Conservation (phyloP, 257 asterid species). For the Fraxinus quadrangulata region DNA sequence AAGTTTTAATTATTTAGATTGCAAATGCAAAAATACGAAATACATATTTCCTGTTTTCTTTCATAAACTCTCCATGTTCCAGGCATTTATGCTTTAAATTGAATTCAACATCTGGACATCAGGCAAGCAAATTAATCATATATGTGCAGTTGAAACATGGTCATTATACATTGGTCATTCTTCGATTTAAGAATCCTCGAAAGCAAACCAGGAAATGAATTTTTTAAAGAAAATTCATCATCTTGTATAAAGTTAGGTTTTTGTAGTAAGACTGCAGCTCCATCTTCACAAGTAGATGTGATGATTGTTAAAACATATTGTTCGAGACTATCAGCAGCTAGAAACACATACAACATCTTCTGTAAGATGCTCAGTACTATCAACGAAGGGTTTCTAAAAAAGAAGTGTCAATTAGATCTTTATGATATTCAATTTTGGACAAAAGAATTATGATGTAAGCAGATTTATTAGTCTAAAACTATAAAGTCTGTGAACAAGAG, state of each 20-base stretch:
- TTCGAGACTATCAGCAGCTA: slow-evolving; percentile 90
- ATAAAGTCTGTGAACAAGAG: slow-evolving; percentile 85
- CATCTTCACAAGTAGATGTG: slow-evolving; percentile 71
- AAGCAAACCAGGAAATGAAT: not conserved
- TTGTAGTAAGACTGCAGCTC: slow-evolving; percentile 66
- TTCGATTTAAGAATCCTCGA: slow-evolving; percentile 4
- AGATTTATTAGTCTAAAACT: slow-evolving; percentile 76
- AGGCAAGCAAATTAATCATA: not conserved
- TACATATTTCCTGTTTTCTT: not conserved
- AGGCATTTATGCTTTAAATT: not conserved
- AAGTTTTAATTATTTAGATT: not conserved
- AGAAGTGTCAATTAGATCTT: slow-evolving; percentile 31
- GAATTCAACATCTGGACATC: not conserved
- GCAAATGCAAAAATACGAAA: not conserved
- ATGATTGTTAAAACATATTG: slow-evolving; percentile 62
- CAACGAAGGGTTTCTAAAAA: slow-evolving; percentile 85
- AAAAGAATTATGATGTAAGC: slow-evolving; percentile 28
- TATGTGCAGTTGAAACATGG: not conserved
- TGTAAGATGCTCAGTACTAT: slow-evolving; percentile 83
- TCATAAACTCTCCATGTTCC: not conserved
- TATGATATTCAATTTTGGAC: slow-evolving; percentile 16
- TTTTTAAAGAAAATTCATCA: slow-evolving; percentile 31
- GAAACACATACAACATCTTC: slow-evolving; percentile 89
- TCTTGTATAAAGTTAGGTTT: slow-evolving; percentile 78
- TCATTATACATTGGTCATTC: not conserved